Base-by-base conservation (phyloP, 2,329 filamentous ascomycete genomes). In the Exserohilum rostratum region DNA sequence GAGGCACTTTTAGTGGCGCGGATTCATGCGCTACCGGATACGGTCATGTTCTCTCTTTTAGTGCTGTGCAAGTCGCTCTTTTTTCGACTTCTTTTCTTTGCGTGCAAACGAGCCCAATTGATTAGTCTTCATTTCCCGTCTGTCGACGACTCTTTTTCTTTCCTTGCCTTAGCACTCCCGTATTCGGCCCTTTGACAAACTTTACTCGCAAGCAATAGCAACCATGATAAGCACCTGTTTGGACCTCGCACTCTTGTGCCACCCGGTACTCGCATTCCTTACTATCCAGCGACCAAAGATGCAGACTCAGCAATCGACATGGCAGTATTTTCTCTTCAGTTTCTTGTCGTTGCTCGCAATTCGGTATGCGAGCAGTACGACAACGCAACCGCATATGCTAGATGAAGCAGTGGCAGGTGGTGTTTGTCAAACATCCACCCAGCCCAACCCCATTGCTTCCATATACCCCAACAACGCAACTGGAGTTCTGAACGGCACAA, bases 401-500 rank as follows among this genome's bases (percentile, higher is more conserved):
- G 20, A 33, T 17, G 12, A 44, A 31, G 5, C 37, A 39, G 5
- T 5, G 42, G 18, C 42, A 17, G 44, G 46, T 15, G 44, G 46
- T 15, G 29, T 53, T 6, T 76, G 73, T 51, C 59, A 62, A 13
- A 65, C 66, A 5, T 35, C 66, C 31, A 69, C 71, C 40, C 67
- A 68, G 51, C 76, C 79, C n/a, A 85, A 85, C 54, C 79, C 80
- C 5, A 78, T 84, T 57, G 77, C 77, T 2, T 68, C 74, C 5
- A 52, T 74, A 17, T 83, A 82, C 53, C 80, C 81, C 2, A 70
- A 75, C 27, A 75, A 78, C 25, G 76, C 80, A 11, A 85, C 81
- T 0, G 83, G 83, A 3, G 80, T 80, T 0, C 68, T 85, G 20
- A 86, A 86, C 66, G 80, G 78, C 39, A 85, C 83, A 0, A 70